Conservation (phyloP, 2,329 filamentous ascomycete species). For the Xylariomycetidae sp. region DNA sequence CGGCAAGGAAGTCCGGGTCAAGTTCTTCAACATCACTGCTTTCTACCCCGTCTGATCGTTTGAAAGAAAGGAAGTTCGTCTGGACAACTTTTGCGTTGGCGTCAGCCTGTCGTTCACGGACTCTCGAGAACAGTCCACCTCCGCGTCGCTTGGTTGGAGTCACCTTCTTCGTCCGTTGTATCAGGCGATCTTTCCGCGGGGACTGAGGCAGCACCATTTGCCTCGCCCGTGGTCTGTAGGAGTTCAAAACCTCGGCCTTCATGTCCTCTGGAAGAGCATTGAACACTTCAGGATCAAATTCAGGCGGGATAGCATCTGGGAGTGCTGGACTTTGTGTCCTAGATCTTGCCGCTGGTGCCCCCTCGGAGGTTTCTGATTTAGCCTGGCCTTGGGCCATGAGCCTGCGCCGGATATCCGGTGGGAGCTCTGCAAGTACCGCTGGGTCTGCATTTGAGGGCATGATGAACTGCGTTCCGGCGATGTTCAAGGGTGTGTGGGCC, state of each 20-base stretch:
- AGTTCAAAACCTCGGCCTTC: slow-evolving; percentile 72
- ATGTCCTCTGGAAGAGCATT: slow-evolving; percentile 79
- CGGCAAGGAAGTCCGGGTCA: slow-evolving; percentile 70
- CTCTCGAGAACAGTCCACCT: slow-evolving; percentile 35
- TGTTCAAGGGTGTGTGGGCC: slow-evolving; percentile 66
- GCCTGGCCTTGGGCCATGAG: slow-evolving; percentile 54
- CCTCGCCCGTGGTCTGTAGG: slow-evolving; percentile 45
- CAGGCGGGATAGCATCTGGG: slow-evolving; percentile 51
- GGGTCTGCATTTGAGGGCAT: slow-evolving; percentile 79
- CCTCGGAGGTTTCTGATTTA: slow-evolving; percentile 16
- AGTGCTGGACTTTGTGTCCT: slow-evolving; percentile 33
- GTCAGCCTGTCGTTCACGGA: slow-evolving; percentile 45
- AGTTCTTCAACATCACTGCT: slow-evolving; percentile 42
- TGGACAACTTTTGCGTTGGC: slow-evolving; percentile 60
- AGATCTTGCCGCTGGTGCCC: slow-evolving; percentile 27
- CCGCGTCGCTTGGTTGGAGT: slow-evolving; percentile 63
- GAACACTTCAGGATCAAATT: slow-evolving; percentile 81
- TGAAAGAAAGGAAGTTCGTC: slow-evolving; percentile 60
- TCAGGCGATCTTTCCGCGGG: slow-evolving; percentile 49
- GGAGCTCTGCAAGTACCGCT: slow-evolving; percentile 75
- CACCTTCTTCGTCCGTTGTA: slow-evolving; percentile 45
- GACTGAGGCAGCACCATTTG: slow-evolving; percentile 40
- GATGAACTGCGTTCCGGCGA: slow-evolving; percentile 85
- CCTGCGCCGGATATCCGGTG: slow-evolving; percentile 72
- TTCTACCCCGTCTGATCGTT: slow-evolving; percentile 19